Conservation (phyloP, 1,284 basidiomycete genomes). For the Cerioporus squamosus region DNA sequence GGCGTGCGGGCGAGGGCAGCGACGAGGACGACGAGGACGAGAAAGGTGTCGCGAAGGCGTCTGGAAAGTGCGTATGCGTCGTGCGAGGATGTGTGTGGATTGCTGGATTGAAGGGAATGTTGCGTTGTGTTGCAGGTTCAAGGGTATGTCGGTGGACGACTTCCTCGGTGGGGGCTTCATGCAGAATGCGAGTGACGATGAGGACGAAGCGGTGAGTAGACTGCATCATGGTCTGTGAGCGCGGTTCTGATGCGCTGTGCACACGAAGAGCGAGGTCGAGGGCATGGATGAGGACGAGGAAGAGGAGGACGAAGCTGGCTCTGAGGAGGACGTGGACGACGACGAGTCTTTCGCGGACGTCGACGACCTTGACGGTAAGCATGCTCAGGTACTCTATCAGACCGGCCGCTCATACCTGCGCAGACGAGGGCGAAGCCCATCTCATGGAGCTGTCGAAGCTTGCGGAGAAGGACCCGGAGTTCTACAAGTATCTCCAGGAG, state of each 20-base stretch:
- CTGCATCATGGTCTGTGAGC: too few species aligned
- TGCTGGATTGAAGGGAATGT: background rate
- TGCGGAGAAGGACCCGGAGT: conserved; percentile 96
- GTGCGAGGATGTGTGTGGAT: background rate
- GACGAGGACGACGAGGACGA: conserved; percentile 46
- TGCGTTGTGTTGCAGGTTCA: conserved; percentile 36
- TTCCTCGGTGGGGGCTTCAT: conserved; percentile 80
- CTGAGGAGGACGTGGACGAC: conserved; percentile 57
- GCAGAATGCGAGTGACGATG: conserved; percentile 60
- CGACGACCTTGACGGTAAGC: conserved; percentile 74
- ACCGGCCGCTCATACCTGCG: background rate
- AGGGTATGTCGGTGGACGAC: conserved; percentile 79
- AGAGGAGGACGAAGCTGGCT: conserved; percentile 51
- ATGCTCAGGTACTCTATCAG: background rate
- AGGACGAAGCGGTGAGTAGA: conserved; percentile 25
- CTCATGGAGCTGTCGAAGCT: conserved; percentile 87
- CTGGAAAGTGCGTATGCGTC: conserved; percentile 29
- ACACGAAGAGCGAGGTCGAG: conserved; percentile 22
- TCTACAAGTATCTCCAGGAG: conserved; percentile 97
- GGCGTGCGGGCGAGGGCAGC: conserved; percentile 32
- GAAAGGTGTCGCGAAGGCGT: too few species aligned
- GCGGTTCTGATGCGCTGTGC: too few species aligned
- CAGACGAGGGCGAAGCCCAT: conserved; percentile 76
- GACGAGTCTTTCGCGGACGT: conserved; percentile 76
- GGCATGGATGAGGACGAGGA: conserved; percentile 37